phyloP scores from a whole-genome alignment of 805 yeast genomes.

The Candida chauliodis region DNA sequence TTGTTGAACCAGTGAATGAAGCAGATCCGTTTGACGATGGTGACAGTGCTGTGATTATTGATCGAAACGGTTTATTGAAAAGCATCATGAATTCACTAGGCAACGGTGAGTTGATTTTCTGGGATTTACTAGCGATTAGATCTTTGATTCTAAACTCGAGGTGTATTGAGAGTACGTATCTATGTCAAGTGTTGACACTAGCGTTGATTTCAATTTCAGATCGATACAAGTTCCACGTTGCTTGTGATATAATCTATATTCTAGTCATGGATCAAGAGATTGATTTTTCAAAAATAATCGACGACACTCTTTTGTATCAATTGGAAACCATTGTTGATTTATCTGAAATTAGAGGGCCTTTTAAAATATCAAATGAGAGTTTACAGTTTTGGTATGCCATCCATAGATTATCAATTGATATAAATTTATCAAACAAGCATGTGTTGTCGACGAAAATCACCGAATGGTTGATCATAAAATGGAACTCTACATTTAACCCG shows the following conservation, averaged over 20 bases:
- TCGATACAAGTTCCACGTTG: constrained; percentile 17
- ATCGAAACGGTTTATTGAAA: constrained; percentile 13
- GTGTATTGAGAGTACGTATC: constrained; percentile 1
- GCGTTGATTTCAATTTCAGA: constrained; percentile 36
- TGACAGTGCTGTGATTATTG: no score
- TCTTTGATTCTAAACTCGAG: constrained; percentile 11
- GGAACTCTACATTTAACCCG: constrained; percentile 25
- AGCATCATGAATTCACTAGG: constrained; percentile 20
- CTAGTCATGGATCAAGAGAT: constrained; percentile 10
- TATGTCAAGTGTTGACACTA: constrained; percentile 26
- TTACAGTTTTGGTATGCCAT: constrained; percentile 52
- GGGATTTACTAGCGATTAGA: constrained; percentile 22
- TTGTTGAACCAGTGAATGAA: background rate
- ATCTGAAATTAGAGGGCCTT: constrained; percentile 63
- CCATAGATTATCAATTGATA: constrained; percentile 21
- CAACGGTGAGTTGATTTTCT: constrained; percentile 16
- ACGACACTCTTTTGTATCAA: constrained; percentile 41
- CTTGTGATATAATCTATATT: constrained; percentile 29
- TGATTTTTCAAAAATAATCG: constrained; percentile 17
- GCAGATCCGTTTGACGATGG: no score
- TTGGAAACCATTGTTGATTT: constrained; percentile 49
- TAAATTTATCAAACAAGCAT: constrained; percentile 26
- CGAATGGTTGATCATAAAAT: constrained; percentile 51
- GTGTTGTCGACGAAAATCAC: constrained; percentile 27
- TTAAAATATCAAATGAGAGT: constrained; percentile 41